Conservation (phyloP, 2,329 filamentous ascomycete genomes). For the Trichoderma hamatum region DNA sequence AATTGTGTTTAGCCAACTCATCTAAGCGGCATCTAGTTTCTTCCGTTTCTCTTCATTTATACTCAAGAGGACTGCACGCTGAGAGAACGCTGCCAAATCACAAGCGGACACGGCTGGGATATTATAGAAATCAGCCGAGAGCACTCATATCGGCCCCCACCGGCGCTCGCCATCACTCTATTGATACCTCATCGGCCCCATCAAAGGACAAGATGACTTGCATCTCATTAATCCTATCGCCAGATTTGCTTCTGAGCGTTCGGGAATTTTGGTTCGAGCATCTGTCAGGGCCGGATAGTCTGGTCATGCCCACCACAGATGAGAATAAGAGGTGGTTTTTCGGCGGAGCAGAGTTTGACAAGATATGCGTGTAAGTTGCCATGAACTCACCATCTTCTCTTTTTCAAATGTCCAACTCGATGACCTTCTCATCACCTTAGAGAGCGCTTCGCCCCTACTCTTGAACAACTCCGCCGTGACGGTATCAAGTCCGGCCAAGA, state of each 20-base stretch:
- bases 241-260: conserved; percentile 37
- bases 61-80: background rate
- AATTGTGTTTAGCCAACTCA: background rate
- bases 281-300: conserved; percentile 34
- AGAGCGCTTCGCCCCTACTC: conserved; percentile 37
- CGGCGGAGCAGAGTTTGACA: conserved; percentile 41
- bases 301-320: conserved; percentile 34
- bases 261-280: conserved; percentile 47
- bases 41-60: background rate
- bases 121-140: background rate
- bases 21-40: background rate
- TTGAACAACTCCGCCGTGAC: conserved; percentile 40
- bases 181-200: background rate
- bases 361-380: conserved; percentile 40
- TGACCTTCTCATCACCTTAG: conserved; percentile 29
- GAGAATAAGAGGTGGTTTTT: conserved; percentile 42
- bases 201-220: conserved; percentile 21
- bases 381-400: background rate
- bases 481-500: conserved; percentile 36
- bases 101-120: background rate
- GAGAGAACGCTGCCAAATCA: background rate
- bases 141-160: background rate
- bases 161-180: conserved; percentile 1
- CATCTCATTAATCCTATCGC: conserved; percentile 34
- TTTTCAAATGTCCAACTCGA: background rate